Evolutionary conservation across 2,329 filamentous ascomycete genomes (phyloP).

Genomic region (Colletotrichum simmondsii): DNA sequence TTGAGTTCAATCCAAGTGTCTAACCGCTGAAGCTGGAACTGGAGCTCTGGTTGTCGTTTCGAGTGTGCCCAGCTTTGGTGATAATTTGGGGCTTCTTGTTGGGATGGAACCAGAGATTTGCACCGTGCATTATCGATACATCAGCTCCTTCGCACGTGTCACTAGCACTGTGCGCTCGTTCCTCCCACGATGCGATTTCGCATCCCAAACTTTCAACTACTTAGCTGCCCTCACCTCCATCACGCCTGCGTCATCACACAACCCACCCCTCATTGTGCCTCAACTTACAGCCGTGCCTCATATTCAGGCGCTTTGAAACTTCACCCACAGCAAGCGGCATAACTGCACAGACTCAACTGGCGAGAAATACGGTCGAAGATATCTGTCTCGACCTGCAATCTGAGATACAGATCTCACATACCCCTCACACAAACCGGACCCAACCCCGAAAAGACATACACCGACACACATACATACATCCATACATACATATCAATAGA

Average conservation of each 20-base stretch:
- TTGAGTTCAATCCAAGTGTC: no score
- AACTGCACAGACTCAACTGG: background rate
- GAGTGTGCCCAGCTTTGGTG: background rate
- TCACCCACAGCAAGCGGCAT: background rate
- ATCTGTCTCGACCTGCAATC: background rate
- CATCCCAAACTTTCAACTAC: conserved; percentile 22
- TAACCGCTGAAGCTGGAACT: background rate
- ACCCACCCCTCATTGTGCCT: background rate
- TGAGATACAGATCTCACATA: background rate
- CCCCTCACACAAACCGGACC: background rate
- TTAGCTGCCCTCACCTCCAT: conserved; percentile 17
- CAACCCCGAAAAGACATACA: background rate
- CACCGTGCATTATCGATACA: background rate
- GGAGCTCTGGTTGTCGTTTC: background rate
- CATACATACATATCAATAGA: no score
- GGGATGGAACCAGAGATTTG: background rate
- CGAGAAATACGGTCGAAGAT: background rate
- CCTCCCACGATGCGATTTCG: conserved; percentile 7
- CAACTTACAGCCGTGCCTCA: background rate
- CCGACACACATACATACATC: background rate
- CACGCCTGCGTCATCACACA: conserved; percentile 30
- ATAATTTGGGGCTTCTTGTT: background rate
- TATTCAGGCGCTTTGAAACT: background rate
- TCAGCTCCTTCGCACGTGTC: background rate
- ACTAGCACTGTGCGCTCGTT: background rate